Evolutionary conservation across 2,329 filamentous ascomycete species (phyloP).

Genomic region (Talaromyces verruculosus): DNA sequence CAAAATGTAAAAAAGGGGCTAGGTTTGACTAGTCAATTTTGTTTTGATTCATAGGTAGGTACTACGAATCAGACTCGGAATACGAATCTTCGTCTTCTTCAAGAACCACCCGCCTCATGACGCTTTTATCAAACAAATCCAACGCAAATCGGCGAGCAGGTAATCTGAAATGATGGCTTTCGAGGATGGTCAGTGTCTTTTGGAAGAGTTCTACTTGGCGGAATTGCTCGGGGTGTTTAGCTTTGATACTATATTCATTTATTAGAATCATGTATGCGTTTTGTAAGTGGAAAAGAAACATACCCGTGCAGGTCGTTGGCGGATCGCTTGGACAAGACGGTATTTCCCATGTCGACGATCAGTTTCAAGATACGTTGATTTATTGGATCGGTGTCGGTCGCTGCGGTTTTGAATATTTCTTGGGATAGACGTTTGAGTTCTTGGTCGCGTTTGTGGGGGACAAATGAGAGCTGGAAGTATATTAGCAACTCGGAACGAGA

Average conservation of each 20-base stretch:
- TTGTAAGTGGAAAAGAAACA: conserved; percentile 26
- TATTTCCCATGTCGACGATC: conserved; percentile 86
- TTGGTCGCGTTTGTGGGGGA: conserved; percentile 41
- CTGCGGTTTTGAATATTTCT: conserved; percentile 57
- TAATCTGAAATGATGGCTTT: conserved; percentile 85
- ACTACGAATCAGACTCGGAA: conserved; percentile 4
- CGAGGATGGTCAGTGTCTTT: conserved; percentile 79
- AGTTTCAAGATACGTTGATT: conserved; percentile 78
- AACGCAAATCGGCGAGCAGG: conserved; percentile 86
- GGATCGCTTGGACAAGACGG: conserved; percentile 85
- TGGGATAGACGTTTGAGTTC: conserved; percentile 44
- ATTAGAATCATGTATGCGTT: too few species aligned
- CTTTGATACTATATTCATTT: conserved; percentile 62
- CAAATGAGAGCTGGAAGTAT: conserved; percentile 34
- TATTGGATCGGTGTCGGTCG: conserved; percentile 59
- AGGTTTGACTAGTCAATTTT: neutral
- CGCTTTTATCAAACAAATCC: conserved; percentile 88
- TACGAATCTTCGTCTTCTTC: conserved; percentile 57
- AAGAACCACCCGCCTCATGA: conserved; percentile 80
- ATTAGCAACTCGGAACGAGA: neutral
- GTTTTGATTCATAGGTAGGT: neutral
- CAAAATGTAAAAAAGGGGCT: neutral
- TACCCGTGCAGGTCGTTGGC: conserved; percentile 71
- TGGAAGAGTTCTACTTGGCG: conserved; percentile 75
- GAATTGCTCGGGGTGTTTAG: conserved; percentile 73